phyloP scores from a whole-genome alignment of 2,329 filamentous ascomycete genomes.

The Alternaria burnsii region DNA sequence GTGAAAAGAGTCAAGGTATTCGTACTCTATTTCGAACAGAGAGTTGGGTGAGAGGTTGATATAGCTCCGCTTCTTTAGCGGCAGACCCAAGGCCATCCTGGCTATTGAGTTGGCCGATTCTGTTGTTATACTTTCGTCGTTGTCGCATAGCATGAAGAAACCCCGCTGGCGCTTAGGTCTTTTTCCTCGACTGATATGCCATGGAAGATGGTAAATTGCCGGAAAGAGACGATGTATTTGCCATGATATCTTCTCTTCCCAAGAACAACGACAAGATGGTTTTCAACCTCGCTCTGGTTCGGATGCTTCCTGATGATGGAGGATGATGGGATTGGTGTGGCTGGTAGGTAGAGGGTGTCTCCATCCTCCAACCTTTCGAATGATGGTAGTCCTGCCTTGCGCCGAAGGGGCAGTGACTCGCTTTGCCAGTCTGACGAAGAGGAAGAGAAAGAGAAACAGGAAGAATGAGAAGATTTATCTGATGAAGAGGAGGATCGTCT shows the following conservation, averaged over 20 bases:
- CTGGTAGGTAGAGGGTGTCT: conserved; percentile 12
- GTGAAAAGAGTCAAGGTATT: conserved; percentile 20
- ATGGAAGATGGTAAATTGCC: conserved; percentile 22
- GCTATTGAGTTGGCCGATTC: conserved; percentile 1
- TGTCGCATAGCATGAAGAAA: conserved; percentile 24
- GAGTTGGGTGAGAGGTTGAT: conserved; percentile 25
- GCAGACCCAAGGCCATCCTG: conserved; percentile 16
- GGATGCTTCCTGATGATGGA: conserved; percentile 8
- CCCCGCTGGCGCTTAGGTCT: conserved; percentile 2
- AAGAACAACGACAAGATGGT: conserved; percentile 23
- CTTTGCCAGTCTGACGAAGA: conserved; percentile 13
- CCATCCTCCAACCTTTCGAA: conserved; percentile 8
- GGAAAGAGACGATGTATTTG: conserved; percentile 16
- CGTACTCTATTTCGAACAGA: conserved; percentile 26
- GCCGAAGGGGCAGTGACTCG: not conserved
- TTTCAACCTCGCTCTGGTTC: not conserved
- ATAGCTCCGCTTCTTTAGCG: conserved; percentile 28
- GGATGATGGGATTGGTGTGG: not conserved
- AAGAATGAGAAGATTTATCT: not conserved
- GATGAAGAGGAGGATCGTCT: conserved; percentile 1
- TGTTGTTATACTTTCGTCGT: conserved; percentile 1
- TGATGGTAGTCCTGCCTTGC: conserved; percentile 2
- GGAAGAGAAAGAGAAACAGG: not conserved
- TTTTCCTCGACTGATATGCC: conserved; percentile 9
- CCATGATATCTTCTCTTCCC: conserved; percentile 3